Evolutionary conservation across 768 basidiomycete species (phyloP).

Genomic region (Fomitopsis pulvina): DNA sequence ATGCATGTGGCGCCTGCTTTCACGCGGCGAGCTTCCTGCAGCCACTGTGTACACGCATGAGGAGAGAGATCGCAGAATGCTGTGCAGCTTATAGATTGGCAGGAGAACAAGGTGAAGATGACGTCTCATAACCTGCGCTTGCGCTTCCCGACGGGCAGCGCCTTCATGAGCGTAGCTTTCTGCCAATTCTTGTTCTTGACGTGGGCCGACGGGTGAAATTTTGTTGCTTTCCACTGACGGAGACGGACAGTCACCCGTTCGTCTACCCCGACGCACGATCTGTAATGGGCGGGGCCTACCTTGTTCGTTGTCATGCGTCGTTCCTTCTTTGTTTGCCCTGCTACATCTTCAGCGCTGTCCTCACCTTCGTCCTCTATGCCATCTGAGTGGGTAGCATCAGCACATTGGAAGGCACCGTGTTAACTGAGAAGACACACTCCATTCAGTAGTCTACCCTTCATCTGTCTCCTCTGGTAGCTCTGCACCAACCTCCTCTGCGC

Average conservation of each 20-base stretch:
- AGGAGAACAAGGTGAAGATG: no score
- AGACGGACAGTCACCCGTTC: no score
- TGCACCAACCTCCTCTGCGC: constrained; percentile 75
- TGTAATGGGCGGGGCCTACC: no score
- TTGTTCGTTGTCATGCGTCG: constrained; percentile 93
- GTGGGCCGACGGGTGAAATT: constrained; percentile 82
- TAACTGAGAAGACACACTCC: not conserved
- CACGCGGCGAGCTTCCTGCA: no score
- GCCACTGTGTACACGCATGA: no score
- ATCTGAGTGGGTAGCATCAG: not conserved
- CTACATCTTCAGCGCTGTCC: constrained; percentile 28
- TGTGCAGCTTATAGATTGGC: no score
- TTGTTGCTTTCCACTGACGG: constrained; percentile 85
- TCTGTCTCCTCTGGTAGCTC: constrained; percentile 76
- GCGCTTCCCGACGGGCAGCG: constrained; percentile 7
- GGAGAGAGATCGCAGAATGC: no score
- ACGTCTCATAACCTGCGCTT: not conserved
- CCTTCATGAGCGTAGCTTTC: constrained; percentile 53
- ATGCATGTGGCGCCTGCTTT: no score
- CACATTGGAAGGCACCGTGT: constrained; percentile 1
- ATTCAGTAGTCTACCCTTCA: constrained; percentile 83
- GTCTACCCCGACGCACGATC: no score
- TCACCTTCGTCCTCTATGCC: not conserved
- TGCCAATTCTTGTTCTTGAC: constrained; percentile 83
- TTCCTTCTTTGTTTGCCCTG: constrained; percentile 33